Base-by-base conservation (phyloP, 441 rosid genomes). In the Erysimum cheiri region DNA sequence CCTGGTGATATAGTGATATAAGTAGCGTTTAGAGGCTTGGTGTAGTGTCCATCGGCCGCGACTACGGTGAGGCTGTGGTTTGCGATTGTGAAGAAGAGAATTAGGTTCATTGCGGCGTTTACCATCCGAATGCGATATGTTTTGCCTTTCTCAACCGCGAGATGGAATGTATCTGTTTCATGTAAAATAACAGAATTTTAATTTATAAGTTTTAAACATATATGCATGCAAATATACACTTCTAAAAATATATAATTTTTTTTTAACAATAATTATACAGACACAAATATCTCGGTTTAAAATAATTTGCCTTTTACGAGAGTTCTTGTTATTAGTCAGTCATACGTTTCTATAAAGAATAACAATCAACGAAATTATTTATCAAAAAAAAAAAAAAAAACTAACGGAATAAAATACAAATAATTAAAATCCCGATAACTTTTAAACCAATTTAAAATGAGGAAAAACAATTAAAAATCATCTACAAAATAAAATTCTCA, bases 51-150 rank as follows among this genome's bases (percentile, higher is more conserved):
- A 59, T 79, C 82, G 1, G 65, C 19, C 1, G 72, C 65, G 3
- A 79, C 77, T 9, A 75, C 79, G 2, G 77, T 63, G 49, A 79
- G 72, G 6, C 33, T 72, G 58, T 79, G 82, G 11, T 69, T 62
- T 1, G 74, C 72, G 52, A 79, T 69, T 44, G 75, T 65, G 69
- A 71, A 79, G 69, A 79, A 79, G 60, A 75, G 55, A n/a, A 69
- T 71, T 44, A 57, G 8, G 49, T 71, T 67, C 69, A 79, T 40
- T 9, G 70, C 79, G 1, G 74, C 80, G 55, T 75, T 79, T 36
- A 79, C 71, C 56, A 79, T 39, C 2, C 80, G 75, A 35, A 75
- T 35, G 13, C 72, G 56, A 44, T 79, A 75, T 19, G 75, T 79
- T 50, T 75, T 79, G 5, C 75, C 75, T 6, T 68, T 31, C 31